Conservation (phyloP, 2,329 filamentous ascomycete species). For the Alternaria arborescens region DNA sequence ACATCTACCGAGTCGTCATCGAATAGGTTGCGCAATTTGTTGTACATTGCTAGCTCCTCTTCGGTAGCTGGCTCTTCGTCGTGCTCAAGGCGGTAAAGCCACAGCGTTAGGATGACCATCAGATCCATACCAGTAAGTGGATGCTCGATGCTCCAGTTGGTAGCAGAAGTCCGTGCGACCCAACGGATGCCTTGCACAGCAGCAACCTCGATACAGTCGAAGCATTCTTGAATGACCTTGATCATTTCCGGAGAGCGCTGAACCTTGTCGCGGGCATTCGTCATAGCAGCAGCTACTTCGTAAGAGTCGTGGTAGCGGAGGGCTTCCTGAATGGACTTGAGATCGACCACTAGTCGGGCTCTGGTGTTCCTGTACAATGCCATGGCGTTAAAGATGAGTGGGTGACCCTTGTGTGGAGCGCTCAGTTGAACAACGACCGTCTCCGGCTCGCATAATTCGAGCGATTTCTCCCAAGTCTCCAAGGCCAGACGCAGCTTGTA, state of each 20-base stretch:
- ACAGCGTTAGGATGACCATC: conserved; percentile 96
- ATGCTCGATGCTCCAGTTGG: conserved; percentile 99
- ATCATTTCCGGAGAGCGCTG: conserved; percentile 97
- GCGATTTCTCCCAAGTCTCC: conserved; percentile 98
- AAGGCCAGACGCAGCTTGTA: conserved; percentile 95
- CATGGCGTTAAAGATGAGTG: conserved; percentile 97
- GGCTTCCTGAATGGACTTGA: conserved; percentile 95
- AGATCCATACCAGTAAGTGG: conserved; percentile 95
- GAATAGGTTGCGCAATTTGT: conserved; percentile 88
- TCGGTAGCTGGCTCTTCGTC: conserved; percentile 90
- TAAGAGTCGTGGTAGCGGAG: conserved; percentile 96
- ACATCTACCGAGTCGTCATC: conserved; percentile 88
- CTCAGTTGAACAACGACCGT: conserved; percentile 86
- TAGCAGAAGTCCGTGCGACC: conserved; percentile 96
- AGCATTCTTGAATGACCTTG: conserved; percentile 97
- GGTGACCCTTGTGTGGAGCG: conserved; percentile 94
- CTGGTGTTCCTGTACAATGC: conserved; percentile 95
- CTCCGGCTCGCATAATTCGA: conserved; percentile 92
- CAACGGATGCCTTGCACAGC: conserved; percentile 94
- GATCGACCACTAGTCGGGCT: conserved; percentile 89
- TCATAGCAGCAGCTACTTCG: conserved; percentile 97
- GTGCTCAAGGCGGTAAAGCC: conserved; percentile 99
- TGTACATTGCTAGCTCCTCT: conserved; percentile 88
- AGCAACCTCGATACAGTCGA: conserved; percentile 95
- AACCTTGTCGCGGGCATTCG: conserved; percentile 88